Percentiles rank a stretch among this genome's conserved stretches.
Evolutionary conservation across 1,284 basidiomycete genomes (phyloP).

Genomic region (Cryptococcus jaspeensis): DNA sequence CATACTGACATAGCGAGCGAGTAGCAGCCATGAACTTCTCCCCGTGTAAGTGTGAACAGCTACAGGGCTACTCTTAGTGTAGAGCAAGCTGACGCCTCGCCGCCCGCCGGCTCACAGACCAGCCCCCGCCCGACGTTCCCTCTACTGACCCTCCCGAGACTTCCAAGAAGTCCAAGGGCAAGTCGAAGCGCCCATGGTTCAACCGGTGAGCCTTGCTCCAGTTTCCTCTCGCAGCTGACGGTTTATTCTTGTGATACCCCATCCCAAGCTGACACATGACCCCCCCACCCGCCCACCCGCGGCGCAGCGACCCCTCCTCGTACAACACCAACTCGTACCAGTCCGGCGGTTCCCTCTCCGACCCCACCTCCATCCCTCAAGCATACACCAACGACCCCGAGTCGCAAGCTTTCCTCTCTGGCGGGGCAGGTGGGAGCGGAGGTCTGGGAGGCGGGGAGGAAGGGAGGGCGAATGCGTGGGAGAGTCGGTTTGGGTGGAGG

Average conservation of each 20-base stretch:
- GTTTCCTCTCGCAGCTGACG: slow-evolving; percentile 41
- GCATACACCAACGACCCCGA: slow-evolving; percentile 47
- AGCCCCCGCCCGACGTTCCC: slow-evolving; percentile 50
- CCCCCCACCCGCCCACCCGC: neutral
- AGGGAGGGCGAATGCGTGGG: slow-evolving; percentile 63
- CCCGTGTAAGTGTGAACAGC: slow-evolving; percentile 26
- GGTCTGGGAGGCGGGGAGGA: slow-evolving; percentile 51
- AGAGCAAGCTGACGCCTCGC: slow-evolving; percentile 1
- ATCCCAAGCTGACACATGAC: neutral
- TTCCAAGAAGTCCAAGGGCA: slow-evolving; percentile 37
- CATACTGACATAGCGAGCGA: neutral
- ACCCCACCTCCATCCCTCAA: slow-evolving; percentile 40
- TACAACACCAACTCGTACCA: slow-evolving; percentile 57
- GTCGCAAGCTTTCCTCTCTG: slow-evolving; percentile 51
- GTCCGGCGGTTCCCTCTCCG: slow-evolving; percentile 57
- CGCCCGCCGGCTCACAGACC: slow-evolving; percentile 31
- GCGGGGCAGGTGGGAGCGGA: slow-evolving; percentile 28
- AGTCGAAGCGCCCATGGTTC: slow-evolving; percentile 61
- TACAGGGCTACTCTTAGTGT: neutral
- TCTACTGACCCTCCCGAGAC: slow-evolving; percentile 31
- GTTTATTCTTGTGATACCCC: neutral
- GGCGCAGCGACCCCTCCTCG: slow-evolving; percentile 38
- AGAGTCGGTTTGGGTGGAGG: slow-evolving; percentile 67
- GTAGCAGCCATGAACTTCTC: slow-evolving; percentile 27
- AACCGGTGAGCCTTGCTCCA: slow-evolving; percentile 51